A percentile compares a stretch with the other conserved stretches of the same genome.
These are phyloP conservation scores for Aspergillus tubingensis DNA, from an alignment of 2,329 filamentous ascomycete genomes.

Conservation along the genomic window DNA sequence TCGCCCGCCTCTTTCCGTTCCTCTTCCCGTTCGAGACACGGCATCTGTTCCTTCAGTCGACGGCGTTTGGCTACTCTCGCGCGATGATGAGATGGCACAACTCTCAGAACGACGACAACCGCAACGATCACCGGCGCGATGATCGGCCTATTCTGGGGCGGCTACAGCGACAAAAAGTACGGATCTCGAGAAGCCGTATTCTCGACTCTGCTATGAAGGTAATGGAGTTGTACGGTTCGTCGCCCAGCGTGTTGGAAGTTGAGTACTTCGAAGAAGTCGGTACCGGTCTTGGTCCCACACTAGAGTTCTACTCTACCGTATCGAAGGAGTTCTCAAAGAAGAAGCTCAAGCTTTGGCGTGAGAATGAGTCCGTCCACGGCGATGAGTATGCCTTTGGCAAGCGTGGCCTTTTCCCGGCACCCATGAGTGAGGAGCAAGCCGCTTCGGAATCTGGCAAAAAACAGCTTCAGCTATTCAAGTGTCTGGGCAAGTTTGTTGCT, in stretches of 20 bases:
- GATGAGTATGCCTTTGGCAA: slow-evolving; percentile 84
- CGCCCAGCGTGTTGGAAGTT: slow-evolving; percentile 91
- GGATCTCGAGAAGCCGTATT: slow-evolving; percentile 91
- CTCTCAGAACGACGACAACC: slow-evolving; percentile 75
- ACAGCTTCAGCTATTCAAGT: slow-evolving; percentile 83
- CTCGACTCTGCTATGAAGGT: slow-evolving; percentile 96
- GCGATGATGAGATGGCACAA: slow-evolving; percentile 99
- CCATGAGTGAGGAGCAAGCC: slow-evolving; percentile 77
- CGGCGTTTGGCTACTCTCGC: slow-evolving; percentile 94
- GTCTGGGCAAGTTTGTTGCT: slow-evolving; percentile 95
- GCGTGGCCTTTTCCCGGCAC: slow-evolving; percentile 86
- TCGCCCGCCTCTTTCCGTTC: slow-evolving; percentile 92
- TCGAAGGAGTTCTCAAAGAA: slow-evolving; percentile 97
- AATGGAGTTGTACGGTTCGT: slow-evolving; percentile 98
- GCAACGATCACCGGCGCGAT: slow-evolving; percentile 79
- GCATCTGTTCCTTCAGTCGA: slow-evolving; percentile 95
- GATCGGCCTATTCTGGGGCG: slow-evolving; percentile 89
- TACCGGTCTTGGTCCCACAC: slow-evolving; percentile 88
- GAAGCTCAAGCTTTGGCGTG: slow-evolving; percentile 94
- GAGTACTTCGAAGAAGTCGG: slow-evolving; percentile 99
- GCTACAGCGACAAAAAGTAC: slow-evolving; percentile 94
- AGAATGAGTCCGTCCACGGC: slow-evolving; percentile 71
- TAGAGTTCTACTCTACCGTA: slow-evolving; percentile 97
- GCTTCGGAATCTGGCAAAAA: slow-evolving; percentile 78
- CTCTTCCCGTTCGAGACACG: slow-evolving; percentile 97